A percentile compares a stretch with the other conserved stretches of the same genome.
Conservation (phyloP, 164 flowering plant genomes). For the Liriodendron chinense region DNA sequence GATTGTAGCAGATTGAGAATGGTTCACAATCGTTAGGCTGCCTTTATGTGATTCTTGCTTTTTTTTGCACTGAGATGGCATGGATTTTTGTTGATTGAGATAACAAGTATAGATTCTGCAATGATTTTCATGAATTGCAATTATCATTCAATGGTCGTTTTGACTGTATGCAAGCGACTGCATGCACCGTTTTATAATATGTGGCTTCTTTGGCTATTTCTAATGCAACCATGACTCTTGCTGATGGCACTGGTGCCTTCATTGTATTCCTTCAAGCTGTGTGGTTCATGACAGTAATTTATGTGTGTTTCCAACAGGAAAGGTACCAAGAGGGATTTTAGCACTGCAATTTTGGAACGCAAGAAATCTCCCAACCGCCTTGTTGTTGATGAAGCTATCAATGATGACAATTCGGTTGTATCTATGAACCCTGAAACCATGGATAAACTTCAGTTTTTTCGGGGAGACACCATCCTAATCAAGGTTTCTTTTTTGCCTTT, state of each 20-base stretch:
- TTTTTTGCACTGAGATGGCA: neutral
- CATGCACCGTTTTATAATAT: neutral
- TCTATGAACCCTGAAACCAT: slow-evolving; percentile 36
- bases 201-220: neutral
- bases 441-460: slow-evolving; percentile 41
- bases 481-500: slow-evolving; percentile 22
- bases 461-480: slow-evolving; percentile 38
- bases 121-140: neutral
- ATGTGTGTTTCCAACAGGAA: slow-evolving; percentile 20
- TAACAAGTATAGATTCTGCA: neutral
- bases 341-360: slow-evolving; percentile 39
- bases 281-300: neutral
- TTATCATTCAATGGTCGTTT: too few species aligned
- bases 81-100: neutral
- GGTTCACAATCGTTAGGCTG: too few species aligned
- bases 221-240: neutral
- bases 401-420: slow-evolving; percentile 40
- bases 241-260: neutral
- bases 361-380: slow-evolving; percentile 38
- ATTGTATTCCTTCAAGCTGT: neutral
- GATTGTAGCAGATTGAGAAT: too few species aligned
- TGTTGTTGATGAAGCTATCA: slow-evolving; percentile 38
- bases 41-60: too few species aligned
- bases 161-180: neutral
- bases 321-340: slow-evolving; percentile 38